phyloP scores from a whole-genome alignment of 2,329 filamentous ascomycete genomes.

The Chrysosporium queenslandicum region DNA sequence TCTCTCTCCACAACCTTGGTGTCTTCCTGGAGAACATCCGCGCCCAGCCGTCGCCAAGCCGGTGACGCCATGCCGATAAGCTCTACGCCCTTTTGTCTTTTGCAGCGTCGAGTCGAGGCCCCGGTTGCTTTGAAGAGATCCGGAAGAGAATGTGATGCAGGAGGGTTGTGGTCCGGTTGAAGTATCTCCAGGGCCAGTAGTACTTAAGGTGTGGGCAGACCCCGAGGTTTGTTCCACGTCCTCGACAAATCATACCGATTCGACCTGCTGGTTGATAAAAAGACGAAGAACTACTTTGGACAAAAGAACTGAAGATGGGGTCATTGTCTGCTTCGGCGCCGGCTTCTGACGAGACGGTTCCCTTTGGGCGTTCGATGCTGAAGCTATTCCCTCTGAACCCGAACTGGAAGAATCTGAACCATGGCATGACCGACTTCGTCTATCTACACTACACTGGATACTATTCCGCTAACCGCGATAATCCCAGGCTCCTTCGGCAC shows the following conservation, averaged over 20 bases:
- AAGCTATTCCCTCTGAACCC: conserved; percentile 61
- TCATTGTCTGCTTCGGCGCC: conserved; percentile 1
- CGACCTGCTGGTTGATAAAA: too few species aligned
- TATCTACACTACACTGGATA: too few species aligned
- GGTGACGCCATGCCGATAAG: not conserved
- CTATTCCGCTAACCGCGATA: too few species aligned
- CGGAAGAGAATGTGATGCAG: too few species aligned
- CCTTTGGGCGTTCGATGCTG: conserved; percentile 47
- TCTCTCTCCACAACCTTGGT: too few species aligned
- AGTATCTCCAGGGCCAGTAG: too few species aligned
- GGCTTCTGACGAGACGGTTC: conserved; percentile 17
- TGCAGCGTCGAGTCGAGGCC: too few species aligned
- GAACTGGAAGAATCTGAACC: conserved; percentile 64
- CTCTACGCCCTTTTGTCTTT: not conserved
- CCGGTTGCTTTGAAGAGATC: too few species aligned
- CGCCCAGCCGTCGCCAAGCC: conserved; percentile 2
- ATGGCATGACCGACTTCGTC: conserved; percentile 49
- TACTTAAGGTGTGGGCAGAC: not conserved
- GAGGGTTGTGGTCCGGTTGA: too few species aligned
- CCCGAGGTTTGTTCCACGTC: not conserved
- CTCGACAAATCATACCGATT: too few species aligned
- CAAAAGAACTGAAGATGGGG: not conserved
- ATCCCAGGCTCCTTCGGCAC: conserved; percentile 62
- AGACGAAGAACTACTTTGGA: not conserved
- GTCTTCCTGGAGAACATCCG: too few species aligned